Percentiles rank a stretch among this genome's conserved stretches.
Evolutionary conservation across 768 basidiomycete species (phyloP).

Genomic region (Pulveroboletus sp.): DNA sequence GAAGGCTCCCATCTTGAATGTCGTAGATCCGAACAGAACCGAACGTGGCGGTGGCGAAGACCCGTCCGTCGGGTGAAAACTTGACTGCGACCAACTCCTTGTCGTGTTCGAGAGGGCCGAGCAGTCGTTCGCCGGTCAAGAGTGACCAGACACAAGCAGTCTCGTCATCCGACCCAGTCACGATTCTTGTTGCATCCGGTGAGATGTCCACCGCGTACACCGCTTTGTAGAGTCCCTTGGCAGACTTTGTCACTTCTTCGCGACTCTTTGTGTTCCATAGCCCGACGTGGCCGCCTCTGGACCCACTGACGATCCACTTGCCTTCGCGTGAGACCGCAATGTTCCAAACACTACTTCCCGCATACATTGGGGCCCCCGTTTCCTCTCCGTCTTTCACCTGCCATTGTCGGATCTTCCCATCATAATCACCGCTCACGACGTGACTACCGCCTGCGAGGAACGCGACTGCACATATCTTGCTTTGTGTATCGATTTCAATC

Average conservation of each 20-base stretch:
- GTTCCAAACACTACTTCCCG: neutral
- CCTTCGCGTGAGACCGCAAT: too few species aligned
- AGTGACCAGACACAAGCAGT: neutral
- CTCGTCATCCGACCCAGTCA: neutral
- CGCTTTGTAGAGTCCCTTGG: neutral
- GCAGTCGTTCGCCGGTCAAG: neutral
- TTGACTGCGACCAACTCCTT: neutral
- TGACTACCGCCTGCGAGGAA: slow-evolving; percentile 25
- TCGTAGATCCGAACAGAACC: neutral
- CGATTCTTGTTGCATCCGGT: slow-evolving; percentile 6
- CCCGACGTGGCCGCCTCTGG: too few species aligned
- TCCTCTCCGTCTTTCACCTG: neutral
- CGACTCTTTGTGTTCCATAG: too few species aligned
- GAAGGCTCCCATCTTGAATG: neutral
- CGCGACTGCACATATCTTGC: too few species aligned
- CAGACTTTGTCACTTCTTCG: too few species aligned
- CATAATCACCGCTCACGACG: slow-evolving; percentile 42
- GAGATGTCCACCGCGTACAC: slow-evolving; percentile 9
- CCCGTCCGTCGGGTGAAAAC: neutral
- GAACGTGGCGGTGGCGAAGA: neutral
- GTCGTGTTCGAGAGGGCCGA: neutral
- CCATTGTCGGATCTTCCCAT: neutral
- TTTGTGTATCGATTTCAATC: too few species aligned
- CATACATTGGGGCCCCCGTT: neutral
- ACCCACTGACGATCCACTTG: too few species aligned